phyloP scores from a whole-genome alignment of 2,329 filamentous ascomycete species.

The Fusarium fracticaudum region DNA sequence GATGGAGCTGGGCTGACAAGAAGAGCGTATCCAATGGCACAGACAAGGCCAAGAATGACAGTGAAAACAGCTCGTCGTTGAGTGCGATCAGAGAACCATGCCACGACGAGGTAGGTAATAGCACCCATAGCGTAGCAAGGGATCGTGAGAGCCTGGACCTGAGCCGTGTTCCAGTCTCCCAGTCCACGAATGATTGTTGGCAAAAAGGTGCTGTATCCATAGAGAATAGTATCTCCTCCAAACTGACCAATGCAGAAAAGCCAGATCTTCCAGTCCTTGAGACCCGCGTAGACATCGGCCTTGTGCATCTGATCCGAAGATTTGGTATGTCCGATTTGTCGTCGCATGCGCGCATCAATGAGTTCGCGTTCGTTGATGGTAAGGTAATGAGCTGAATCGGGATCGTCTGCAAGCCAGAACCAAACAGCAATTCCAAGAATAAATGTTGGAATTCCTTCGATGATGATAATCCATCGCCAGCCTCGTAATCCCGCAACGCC shows the following conservation, averaged over 20 bases:
- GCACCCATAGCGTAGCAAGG: constrained; percentile 72
- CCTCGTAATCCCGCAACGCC: constrained; percentile 31
- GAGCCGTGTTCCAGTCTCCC: constrained; percentile 51
- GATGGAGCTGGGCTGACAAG: constrained; percentile 63
- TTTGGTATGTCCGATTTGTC: constrained; percentile 44
- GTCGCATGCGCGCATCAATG: constrained; percentile 43
- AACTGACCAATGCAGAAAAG: constrained; percentile 69
- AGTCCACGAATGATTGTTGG: constrained; percentile 73
- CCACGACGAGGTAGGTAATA: constrained; percentile 65
- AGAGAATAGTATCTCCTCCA: constrained; percentile 70
- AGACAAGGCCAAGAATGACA: constrained; percentile 61
- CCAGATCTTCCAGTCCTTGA: constrained; percentile 70
- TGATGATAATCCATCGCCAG: constrained; percentile 70
- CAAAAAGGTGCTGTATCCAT: constrained; percentile 70
- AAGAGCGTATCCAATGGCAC: constrained; percentile 65
- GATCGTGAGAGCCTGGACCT: constrained; percentile 72
- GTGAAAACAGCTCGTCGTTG: constrained; percentile 66
- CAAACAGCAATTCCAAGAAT: constrained; percentile 43
- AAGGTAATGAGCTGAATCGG: constrained; percentile 65
- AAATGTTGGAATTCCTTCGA: constrained; percentile 54
- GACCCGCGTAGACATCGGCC: constrained; percentile 65
- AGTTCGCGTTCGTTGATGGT: constrained; percentile 58
- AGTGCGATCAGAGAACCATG: constrained; percentile 66
- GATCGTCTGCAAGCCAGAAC: constrained; percentile 45
- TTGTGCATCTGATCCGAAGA: constrained; percentile 51